Base-by-base conservation (phyloP, 2,329 filamentous ascomycete genomes). In the Penicillium verrucosum region DNA sequence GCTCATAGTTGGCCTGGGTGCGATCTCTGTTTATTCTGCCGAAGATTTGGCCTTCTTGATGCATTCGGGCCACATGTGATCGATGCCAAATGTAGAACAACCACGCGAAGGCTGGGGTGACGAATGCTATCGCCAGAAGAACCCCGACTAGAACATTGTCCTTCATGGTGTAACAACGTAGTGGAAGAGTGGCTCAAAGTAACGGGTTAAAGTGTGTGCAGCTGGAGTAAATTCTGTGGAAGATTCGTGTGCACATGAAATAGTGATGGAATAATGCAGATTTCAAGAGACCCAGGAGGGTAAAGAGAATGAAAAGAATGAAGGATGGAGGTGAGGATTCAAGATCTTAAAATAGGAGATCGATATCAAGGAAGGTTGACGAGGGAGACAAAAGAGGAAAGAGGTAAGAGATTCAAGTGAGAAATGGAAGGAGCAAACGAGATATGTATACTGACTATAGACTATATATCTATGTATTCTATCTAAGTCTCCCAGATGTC, bases 131-230 rank as follows among this genome's bases (percentile, higher is more conserved):
- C 11, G 46, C 23, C 27, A 66, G 45, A 16, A 65, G 34, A 10
- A 60, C 21, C 1, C 53, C 59, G n/a, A 67, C 51, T 1, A 63
- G 14, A 16, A 51, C 12, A 40, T 65, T 66, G 10, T 46, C 43
- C 10, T 60, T 12, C 65, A 67, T 66, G n/a, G n/a, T 56, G 37
- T 21, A 34, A 27, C 0, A 5, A 5, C 12, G 18, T 1, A 3
- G 25, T 21, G 34, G 23, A 14, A 21, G 14, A 46, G n/a, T 21
- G 30, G 1, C 10, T 18, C 9, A 1, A 29, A 18, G 5, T 34
- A 27, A 16, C 10, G 10, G 3, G 10, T 18, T 43, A 23, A 10
- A n/a, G n/a, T 16, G 10, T 9, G 21, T 25, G 48, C 11, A 23
- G 27, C 11, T 25, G 30, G 4, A 34, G 8, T 27, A 23, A 21